Conservation (phyloP, 768 basidiomycete genomes). For the Agrocybe pediades region DNA sequence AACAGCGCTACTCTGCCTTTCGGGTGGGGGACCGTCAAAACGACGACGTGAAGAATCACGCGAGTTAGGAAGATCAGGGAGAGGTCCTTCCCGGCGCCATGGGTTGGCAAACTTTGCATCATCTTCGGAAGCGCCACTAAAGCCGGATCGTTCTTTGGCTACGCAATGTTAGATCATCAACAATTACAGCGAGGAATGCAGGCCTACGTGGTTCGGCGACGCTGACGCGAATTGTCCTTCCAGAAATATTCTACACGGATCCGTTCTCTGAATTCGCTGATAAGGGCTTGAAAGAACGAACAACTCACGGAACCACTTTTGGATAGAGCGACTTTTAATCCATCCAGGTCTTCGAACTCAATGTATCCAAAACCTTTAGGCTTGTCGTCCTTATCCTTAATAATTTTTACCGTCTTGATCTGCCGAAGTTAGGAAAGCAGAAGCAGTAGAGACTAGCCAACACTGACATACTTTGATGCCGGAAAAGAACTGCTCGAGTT, state of each 20-base stretch:
- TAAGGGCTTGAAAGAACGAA: not conserved
- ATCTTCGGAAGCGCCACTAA: constrained; percentile 61
- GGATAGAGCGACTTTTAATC: constrained; percentile 79
- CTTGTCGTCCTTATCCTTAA: constrained; percentile 90
- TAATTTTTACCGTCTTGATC: constrained; percentile 89
- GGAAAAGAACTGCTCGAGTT: constrained; percentile 81
- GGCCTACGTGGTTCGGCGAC: constrained; percentile 95
- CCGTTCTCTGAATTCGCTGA: constrained; percentile 1
- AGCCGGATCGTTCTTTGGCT: constrained; percentile 79
- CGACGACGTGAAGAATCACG: constrained; percentile 68
- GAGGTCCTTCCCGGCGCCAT: constrained; percentile 88
- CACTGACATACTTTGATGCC: constrained; percentile 53
- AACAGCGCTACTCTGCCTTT: constrained; percentile 31
- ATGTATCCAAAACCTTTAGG: constrained; percentile 99
- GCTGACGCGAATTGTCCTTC: constrained; percentile 83
- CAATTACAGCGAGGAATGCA: not conserved
- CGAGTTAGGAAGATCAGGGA: constrained; percentile 66
- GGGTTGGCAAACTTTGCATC: constrained; percentile 80
- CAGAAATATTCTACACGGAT: constrained; percentile 59
- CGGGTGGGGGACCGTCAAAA: constrained; percentile 55
- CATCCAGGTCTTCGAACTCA: constrained; percentile 88
- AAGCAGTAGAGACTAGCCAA: not conserved
- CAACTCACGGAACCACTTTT: constrained; percentile 68
- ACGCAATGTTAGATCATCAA: constrained; percentile 14
- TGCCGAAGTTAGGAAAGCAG: constrained; percentile 26